Evolutionary conservation across 331 rosid species (phyloP).

Genomic region (Erythrophleum ivorense): DNA sequence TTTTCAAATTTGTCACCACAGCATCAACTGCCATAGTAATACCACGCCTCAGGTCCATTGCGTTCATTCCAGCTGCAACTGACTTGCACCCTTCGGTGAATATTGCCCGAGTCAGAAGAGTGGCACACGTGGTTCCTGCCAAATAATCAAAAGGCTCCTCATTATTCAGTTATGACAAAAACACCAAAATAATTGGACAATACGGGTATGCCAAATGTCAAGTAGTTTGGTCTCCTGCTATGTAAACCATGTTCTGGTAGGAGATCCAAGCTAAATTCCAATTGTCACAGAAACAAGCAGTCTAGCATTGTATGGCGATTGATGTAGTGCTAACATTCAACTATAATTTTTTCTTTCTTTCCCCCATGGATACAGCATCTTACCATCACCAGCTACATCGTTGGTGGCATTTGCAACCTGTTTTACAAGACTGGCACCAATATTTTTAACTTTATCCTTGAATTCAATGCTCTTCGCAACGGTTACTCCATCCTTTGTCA

Average conservation of each 20-base stretch:
- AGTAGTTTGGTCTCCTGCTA: background rate
- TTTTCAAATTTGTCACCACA: slow-evolving; percentile 84
- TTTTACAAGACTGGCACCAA: slow-evolving; percentile 98
- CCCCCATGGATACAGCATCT: slow-evolving; percentile 26
- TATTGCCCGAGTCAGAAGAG: slow-evolving; percentile 92
- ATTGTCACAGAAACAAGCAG: slow-evolving; percentile 17
- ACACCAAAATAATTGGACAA: background rate
- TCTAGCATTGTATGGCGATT: background rate
- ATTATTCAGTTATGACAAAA: slow-evolving; percentile 5
- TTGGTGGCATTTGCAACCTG: slow-evolving; percentile 96
- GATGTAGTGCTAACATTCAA: too few species aligned
- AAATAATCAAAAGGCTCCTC: slow-evolving; percentile 28
- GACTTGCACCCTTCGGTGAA: slow-evolving; percentile 97
- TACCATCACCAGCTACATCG: slow-evolving; percentile 93
- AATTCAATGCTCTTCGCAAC: slow-evolving; percentile 96
- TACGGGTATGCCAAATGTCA: background rate
- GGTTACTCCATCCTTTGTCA: slow-evolving; percentile 96
- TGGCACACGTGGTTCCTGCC: slow-evolving; percentile 99
- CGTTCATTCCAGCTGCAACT: slow-evolving; percentile 99
- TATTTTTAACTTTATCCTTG: slow-evolving; percentile 81
- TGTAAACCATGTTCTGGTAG: slow-evolving; percentile 1
- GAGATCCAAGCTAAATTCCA: slow-evolving; percentile 8
- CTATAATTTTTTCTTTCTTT: too few species aligned
- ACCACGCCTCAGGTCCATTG: slow-evolving; percentile 98
- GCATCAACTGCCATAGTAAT: slow-evolving; percentile 92